phyloP scores from a whole-genome alignment of 129 eudicot genomes.

The sunflower (Helianthus annuus) region HanXRQr2.0-SUNRISE NC_035445.2:80525509-80526008 shows the following conservation, averaged over 20 bases:
- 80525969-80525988: no score
- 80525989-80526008: constrained; percentile 30
- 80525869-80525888: constrained; percentile 3
- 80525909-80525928: constrained; percentile 1
- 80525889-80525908: neutral
- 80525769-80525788: neutral
- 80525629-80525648: constrained; percentile 9
- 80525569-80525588: constrained; percentile 33
- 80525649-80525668: constrained; percentile 17
- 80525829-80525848: constrained; percentile 30
- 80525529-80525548: neutral
- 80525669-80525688: constrained; percentile 28
- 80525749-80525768: neutral
- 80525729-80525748: constrained; percentile 35
- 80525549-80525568: constrained; percentile 27
- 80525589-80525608: neutral
- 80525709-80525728: neutral
- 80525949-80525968: constrained; percentile 28
- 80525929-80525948: constrained; percentile 64
- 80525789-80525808: constrained; percentile 16
- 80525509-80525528: constrained; percentile 5
- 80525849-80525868: neutral
- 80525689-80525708: constrained; percentile 24
- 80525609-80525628: constrained; percentile 12
- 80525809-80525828: constrained; percentile 32